Conservation (phyloP, 202 grass and related monocot species). For the Schoenoplectus triqueter region DNA sequence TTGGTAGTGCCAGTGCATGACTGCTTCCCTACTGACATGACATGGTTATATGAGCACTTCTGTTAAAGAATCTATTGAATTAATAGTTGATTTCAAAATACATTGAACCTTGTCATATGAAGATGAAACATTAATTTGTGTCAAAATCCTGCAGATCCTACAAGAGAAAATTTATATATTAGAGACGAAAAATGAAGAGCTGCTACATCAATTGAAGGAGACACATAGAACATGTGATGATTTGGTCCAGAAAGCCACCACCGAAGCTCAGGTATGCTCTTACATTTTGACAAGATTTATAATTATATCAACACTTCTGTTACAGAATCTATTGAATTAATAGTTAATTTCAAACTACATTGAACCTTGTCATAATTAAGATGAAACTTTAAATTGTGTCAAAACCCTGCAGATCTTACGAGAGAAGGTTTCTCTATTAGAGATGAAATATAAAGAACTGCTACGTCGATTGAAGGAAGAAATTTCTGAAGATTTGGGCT, state of each 20-base stretch:
- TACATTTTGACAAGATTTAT: constrained; percentile 15
- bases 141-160: constrained; percentile 59
- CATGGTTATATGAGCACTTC: neutral
- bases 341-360: neutral
- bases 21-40: neutral
- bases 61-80: too few relatives aligned
- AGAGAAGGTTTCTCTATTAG: constrained; percentile 47
- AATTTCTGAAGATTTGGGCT: constrained; percentile 54
- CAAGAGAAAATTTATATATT: constrained; percentile 77
- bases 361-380: constrained; percentile 72
- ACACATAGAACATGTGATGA: constrained; percentile 58
- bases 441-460: too few relatives aligned
- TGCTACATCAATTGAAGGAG: constrained; percentile 72
- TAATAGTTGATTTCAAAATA: neutral
- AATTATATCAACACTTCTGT: neutral
- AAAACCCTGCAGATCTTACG: constrained; percentile 54
- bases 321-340: neutral
- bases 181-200: constrained; percentile 77
- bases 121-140: neutral
- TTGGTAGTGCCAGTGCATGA: constrained; percentile 30
- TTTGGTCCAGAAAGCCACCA: constrained; percentile 53
- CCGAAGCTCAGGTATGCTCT: constrained; percentile 73
- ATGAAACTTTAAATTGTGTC: constrained; percentile 44
- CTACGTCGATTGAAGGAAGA: constrained; percentile 26
- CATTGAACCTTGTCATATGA: neutral